Evolutionary conservation across 495 filamentous ascomycete genomes (phyloP).

Genomic region (Penicillium herquei): DNA sequence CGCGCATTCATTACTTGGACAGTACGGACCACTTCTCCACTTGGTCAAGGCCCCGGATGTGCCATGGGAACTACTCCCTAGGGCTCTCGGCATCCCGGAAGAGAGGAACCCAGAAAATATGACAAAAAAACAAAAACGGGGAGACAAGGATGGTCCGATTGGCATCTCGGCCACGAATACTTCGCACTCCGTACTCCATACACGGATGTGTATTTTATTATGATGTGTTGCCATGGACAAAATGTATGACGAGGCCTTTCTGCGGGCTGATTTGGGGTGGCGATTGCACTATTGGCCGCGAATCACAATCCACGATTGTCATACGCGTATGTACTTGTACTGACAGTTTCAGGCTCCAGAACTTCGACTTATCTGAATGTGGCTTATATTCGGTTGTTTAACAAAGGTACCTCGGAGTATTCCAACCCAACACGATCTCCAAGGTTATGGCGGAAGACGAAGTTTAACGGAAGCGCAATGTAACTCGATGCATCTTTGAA

Average conservation of each 20-base stretch:
- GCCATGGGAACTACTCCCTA: not conserved
- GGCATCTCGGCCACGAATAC: too few species aligned
- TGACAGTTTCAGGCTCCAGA: slow-evolving; percentile 5
- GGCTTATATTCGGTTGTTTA: not conserved
- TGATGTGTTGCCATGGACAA: too few species aligned
- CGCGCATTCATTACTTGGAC: not conserved
- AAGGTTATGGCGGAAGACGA: too few species aligned
- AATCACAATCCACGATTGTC: slow-evolving; percentile 13
- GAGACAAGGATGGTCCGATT: too few species aligned
- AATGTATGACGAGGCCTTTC: slow-evolving; percentile 5
- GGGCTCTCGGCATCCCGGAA: slow-evolving; percentile 10
- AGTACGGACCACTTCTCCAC: not conserved
- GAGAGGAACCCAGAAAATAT: not conserved
- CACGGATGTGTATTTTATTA: too few species aligned
- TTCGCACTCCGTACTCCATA: too few species aligned
- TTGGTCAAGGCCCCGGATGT: not conserved
- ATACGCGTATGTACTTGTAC: slow-evolving; percentile 5
- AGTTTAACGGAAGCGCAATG: not conserved
- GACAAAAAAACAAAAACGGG: not conserved
- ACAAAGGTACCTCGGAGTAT: not conserved
- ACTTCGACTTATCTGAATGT: not conserved
- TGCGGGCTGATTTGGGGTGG: slow-evolving; percentile 6
- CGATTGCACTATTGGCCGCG: slow-evolving; percentile 15
- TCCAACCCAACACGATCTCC: not conserved
- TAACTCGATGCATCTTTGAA: not conserved